phyloP scores from a whole-genome alignment of 345 rosid species.

The Eucalyptus pauciflora region DNA sequence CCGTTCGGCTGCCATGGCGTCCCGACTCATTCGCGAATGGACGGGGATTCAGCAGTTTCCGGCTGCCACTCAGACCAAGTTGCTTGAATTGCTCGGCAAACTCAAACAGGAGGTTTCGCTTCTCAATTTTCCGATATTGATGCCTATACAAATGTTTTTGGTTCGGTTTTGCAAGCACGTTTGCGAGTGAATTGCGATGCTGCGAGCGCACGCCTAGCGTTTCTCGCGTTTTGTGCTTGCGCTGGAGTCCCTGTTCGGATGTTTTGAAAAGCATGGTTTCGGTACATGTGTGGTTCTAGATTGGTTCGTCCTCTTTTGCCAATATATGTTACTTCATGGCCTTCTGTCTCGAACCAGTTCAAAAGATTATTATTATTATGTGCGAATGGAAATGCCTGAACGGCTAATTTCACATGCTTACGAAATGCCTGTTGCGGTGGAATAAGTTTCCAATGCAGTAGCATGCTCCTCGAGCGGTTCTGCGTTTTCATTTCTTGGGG shows the following conservation, averaged over 20 bases:
- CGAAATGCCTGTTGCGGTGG: neutral
- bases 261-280: neutral
- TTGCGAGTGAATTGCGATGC: neutral
- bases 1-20: conserved; percentile 3
- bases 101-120: conserved; percentile 55
- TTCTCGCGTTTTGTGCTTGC: neutral
- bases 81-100: conserved; percentile 62
- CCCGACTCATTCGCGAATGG: conserved; percentile 66
- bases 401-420: neutral
- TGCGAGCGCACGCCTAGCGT: neutral
- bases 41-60: conserved; percentile 75
- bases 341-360: neutral
- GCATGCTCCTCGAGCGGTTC: neutral
- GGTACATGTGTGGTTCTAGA: neutral
- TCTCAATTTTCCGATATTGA: neutral
- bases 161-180: neutral
- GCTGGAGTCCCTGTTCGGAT: neutral
- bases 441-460: neutral
- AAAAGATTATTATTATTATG: neutral
- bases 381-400: neutral
- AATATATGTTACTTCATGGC: neutral
- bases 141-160: neutral
- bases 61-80: conserved; percentile 56
- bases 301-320: neutral
- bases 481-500: neutral